These are phyloP conservation scores for Ophiobolus disseminans DNA, from an alignment of 2,329 filamentous ascomycete genomes.

Conservation along the genomic window DNA sequence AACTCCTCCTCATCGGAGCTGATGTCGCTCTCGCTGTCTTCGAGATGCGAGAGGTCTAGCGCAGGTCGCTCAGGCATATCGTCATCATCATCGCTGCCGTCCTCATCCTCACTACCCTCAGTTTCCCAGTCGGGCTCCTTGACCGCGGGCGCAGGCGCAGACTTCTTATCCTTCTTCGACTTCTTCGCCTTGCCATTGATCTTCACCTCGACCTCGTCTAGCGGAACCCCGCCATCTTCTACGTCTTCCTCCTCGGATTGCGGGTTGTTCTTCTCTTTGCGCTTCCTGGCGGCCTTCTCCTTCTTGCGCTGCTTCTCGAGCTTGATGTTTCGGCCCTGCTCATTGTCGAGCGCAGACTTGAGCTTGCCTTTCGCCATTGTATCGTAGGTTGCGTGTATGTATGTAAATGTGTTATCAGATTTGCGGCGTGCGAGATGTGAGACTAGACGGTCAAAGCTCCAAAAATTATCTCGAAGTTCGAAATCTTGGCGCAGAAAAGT, in stretches of 20 bases:
- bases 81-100: slow-evolving; percentile 47
- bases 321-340: slow-evolving; percentile 71
- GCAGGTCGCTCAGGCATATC: slow-evolving; percentile 30
- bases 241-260: slow-evolving; percentile 21
- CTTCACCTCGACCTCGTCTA: slow-evolving; percentile 39
- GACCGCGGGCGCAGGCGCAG: slow-evolving; percentile 27
- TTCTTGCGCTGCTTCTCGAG: slow-evolving; percentile 79
- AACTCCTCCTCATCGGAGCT: slow-evolving; percentile 45
- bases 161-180: slow-evolving; percentile 42
- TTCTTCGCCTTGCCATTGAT: slow-evolving; percentile 42
- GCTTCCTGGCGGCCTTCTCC: slow-evolving; percentile 61
- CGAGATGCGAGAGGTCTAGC: slow-evolving; percentile 41
- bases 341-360: slow-evolving; percentile 63
- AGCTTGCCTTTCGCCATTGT: slow-evolving; percentile 60
- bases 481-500: slow-evolving; percentile 48
- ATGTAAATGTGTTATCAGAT: not conserved
- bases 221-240: slow-evolving; percentile 36
- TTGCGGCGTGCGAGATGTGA: slow-evolving; percentile 8
- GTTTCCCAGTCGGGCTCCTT: slow-evolving; percentile 43
- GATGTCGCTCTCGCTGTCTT: slow-evolving; percentile 52
- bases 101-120: slow-evolving; percentile 46
- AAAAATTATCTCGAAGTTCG: slow-evolving; percentile 35
- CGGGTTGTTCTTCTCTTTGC: slow-evolving; percentile 47
- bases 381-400: not conserved
- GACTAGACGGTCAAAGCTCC: slow-evolving; percentile 28